A percentile compares a stretch with the other conserved stretches of the same genome.
These are phyloP conservation scores for Linnemannia zychae DNA, from an alignment of 192 early-diverging fungal species.

Conservation along the genomic window DNA sequence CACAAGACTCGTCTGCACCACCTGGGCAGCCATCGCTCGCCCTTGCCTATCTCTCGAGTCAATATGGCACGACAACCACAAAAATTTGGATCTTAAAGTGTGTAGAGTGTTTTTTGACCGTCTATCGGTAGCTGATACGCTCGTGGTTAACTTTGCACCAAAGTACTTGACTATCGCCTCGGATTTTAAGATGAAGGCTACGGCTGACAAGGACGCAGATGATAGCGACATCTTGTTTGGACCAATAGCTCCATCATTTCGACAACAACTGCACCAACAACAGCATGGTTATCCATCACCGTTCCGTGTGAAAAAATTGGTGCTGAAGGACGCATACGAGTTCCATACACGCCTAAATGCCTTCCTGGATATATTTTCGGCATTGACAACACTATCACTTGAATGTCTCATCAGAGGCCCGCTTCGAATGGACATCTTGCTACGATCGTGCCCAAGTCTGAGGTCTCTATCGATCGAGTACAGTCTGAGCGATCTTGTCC, in stretches of 20 bases:
- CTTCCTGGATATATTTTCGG: background rate
- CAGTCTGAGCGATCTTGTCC: background rate
- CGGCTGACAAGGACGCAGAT: background rate
- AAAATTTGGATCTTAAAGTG: background rate
- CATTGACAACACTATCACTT: background rate
- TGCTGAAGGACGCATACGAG: background rate
- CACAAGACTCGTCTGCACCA: background rate
- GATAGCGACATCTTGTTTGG: background rate
- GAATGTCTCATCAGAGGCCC: background rate
- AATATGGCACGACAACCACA: background rate
- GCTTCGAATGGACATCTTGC: background rate
- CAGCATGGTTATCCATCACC: no score
- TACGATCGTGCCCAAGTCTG: background rate
- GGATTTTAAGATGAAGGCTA: background rate
- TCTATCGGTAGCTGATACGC: background rate
- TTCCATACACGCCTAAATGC: background rate
- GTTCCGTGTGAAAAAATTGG: background rate
- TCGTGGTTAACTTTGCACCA: background rate
- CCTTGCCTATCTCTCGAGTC: background rate
- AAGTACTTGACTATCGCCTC: background rate
- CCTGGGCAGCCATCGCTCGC: background rate
- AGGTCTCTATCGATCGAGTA: background rate
- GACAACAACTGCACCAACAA: background rate
- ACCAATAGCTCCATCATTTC: background rate
- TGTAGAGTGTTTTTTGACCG: background rate